A percentile compares a stretch with the other conserved stretches of the same genome.
Conservation (phyloP, 768 basidiomycete genomes). For the Tricholoma sp. region DNA sequence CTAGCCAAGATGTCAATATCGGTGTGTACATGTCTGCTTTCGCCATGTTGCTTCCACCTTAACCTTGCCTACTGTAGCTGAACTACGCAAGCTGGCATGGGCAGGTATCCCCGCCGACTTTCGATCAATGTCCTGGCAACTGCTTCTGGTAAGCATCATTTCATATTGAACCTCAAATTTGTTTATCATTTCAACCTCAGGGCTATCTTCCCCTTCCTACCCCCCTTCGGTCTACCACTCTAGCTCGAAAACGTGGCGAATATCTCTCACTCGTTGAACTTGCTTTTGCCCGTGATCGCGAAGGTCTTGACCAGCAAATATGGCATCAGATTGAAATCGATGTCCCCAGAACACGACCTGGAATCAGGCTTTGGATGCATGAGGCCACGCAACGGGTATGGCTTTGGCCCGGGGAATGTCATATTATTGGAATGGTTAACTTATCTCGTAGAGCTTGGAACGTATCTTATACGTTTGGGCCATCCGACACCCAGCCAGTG, state of each 20-base stretch:
- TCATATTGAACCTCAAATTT: conserved; percentile 1
- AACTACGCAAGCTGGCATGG: conserved; percentile 91
- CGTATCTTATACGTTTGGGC: conserved; percentile 98
- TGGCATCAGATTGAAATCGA: conserved; percentile 99
- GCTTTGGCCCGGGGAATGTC: conserved; percentile 2
- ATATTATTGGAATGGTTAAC: conserved; percentile 9
- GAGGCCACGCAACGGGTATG: conserved; percentile 82
- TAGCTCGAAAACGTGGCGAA: conserved; percentile 88
- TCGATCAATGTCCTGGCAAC: conserved; percentile 89
- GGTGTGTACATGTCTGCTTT: conserved; percentile 39
- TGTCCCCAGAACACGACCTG: conserved; percentile 92
- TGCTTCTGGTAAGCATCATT: conserved; percentile 68
- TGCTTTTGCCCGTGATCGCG: conserved; percentile 81
- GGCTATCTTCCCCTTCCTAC: conserved; percentile 89
- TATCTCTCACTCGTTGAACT: conserved; percentile 86
- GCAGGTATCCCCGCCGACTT: conserved; percentile 86
- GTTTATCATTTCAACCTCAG: conserved; percentile 33
- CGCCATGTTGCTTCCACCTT: background rate
- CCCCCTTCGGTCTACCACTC: conserved; percentile 65
- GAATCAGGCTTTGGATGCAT: conserved; percentile 88
- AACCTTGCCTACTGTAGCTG: conserved; percentile 39
- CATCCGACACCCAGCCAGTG: conserved; percentile 95
- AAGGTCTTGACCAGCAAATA: conserved; percentile 90
- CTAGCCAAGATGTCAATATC: conserved; percentile 75
- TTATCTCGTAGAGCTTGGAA: conserved; percentile 69